Evolutionary conservation across 2,329 filamentous ascomycete genomes (phyloP).

Genomic region (Karstenula rhodostoma): DNA sequence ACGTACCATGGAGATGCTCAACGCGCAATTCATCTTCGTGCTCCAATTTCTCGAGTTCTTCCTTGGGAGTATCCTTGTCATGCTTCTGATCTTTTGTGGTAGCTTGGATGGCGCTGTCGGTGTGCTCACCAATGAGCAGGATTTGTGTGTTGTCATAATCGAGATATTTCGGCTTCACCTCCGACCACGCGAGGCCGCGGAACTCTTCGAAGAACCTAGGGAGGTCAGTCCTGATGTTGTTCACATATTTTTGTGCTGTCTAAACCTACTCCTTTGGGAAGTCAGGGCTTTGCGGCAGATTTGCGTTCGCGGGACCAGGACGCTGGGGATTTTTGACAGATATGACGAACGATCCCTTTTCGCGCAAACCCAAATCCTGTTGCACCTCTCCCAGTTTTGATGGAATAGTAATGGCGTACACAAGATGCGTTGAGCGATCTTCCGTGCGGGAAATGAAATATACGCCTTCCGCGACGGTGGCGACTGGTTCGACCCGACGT

Average conservation of each 20-base stretch:
- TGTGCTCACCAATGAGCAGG: slow-evolving; percentile 76
- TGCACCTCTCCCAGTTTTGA: slow-evolving; percentile 75
- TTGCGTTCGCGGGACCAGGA: slow-evolving; percentile 69
- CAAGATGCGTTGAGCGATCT: slow-evolving; percentile 76
- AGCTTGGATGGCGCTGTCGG: slow-evolving; percentile 65
- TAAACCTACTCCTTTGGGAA: slow-evolving; percentile 72
- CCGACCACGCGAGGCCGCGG: slow-evolving; percentile 74
- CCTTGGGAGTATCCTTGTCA: slow-evolving; percentile 68
- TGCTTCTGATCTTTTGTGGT: slow-evolving; percentile 65
- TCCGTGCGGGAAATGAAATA: slow-evolving; percentile 78
- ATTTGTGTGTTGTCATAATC: slow-evolving; percentile 80
- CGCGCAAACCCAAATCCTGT: slow-evolving; percentile 73
- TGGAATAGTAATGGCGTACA: slow-evolving; percentile 81
- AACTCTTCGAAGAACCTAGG: slow-evolving; percentile 75
- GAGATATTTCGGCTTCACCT: slow-evolving; percentile 75
- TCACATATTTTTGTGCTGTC: background rate
- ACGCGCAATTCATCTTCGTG: slow-evolving; percentile 75
- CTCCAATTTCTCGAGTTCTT: slow-evolving; percentile 78
- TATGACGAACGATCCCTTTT: slow-evolving; percentile 78
- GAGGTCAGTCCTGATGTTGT: slow-evolving; percentile 20
- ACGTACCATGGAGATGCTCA: slow-evolving; percentile 60
- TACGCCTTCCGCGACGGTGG: slow-evolving; percentile 82
- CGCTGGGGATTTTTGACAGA: slow-evolving; percentile 82
- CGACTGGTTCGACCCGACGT: slow-evolving; percentile 72
- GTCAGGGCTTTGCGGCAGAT: slow-evolving; percentile 70